These are phyloP conservation scores for Diplosphaera chodatii DNA, from an alignment of 139 green algal genomes.

Conservation along the genomic window DNA sequence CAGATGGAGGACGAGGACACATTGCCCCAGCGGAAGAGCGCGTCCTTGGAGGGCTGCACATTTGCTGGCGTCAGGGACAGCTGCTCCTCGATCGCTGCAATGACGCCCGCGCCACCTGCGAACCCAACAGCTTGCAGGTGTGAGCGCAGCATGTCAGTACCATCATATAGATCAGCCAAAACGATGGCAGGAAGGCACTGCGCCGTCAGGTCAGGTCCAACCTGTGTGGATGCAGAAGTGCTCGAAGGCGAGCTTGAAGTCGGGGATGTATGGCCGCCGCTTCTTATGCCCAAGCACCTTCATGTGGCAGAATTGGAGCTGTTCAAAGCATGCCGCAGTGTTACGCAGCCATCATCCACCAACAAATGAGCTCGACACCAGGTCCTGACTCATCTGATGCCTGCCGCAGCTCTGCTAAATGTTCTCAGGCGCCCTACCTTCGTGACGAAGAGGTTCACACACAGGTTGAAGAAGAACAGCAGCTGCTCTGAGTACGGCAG, in stretches of 20 bases:
- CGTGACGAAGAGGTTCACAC: slow-evolving; percentile 77
- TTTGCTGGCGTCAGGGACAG: slow-evolving; percentile 56
- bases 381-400: too few species aligned
- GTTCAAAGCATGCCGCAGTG: too few species aligned
- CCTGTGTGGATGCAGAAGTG: slow-evolving; percentile 98
- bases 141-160: too few species aligned
- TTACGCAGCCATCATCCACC: too few species aligned
- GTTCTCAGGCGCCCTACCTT: slow-evolving; percentile 45
- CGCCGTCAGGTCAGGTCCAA: not conserved
- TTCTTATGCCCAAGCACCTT: slow-evolving; percentile 33
- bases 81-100: slow-evolving; percentile 97
- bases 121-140: too few species aligned
- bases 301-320: too few species aligned
- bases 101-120: slow-evolving; percentile 78
- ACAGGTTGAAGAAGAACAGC: slow-evolving; percentile 90
- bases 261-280: slow-evolving; percentile 85
- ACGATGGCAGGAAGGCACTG: too few species aligned
- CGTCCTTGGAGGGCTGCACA: slow-evolving; percentile 71
- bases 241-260: slow-evolving; percentile 97
- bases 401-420: too few species aligned
- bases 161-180: too few species aligned
- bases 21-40: slow-evolving; percentile 70
- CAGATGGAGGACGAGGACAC: slow-evolving; percentile 52
- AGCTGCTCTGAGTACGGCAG: slow-evolving; percentile 90
- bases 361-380: too few species aligned